phyloP scores from a whole-genome alignment of 75 land plant genomes.

The Pseudotsuga menziesii region DNA sequence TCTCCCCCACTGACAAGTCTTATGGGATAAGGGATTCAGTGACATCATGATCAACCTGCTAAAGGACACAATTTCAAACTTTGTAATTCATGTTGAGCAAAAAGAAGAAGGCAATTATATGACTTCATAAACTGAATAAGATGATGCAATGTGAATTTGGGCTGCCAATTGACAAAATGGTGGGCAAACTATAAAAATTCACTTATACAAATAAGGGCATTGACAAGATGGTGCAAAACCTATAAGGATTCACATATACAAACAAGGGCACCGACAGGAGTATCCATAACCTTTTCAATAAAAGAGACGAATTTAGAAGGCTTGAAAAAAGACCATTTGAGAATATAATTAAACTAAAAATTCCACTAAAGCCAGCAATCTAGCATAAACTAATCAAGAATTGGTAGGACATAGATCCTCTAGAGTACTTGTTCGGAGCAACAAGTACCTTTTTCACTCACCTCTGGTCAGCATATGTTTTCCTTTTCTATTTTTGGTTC shows the following conservation, averaged over 20 bases:
- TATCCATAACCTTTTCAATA: no score
- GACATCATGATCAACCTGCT: constrained; percentile 7
- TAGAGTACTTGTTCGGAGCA: no score
- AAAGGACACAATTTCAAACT: neutral
- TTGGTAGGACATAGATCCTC: no score
- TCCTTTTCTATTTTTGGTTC: neutral
- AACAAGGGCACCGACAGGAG: no score
- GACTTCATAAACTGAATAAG: neutral
- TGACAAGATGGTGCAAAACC: no score
- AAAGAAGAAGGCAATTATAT: neutral
- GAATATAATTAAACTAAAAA: no score
- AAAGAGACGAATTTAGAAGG: no score
- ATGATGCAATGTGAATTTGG: neutral
- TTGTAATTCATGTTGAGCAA: constrained; percentile 1
- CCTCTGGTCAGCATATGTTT: neutral
- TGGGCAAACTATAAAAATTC: no score
- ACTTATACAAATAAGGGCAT: no score
- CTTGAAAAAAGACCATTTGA: no score
- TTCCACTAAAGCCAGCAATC: neutral
- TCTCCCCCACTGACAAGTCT: neutral
- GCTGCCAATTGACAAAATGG: neutral
- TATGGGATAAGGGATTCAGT: constrained; percentile 2
- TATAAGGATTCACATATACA: no score
- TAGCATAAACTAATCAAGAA: neutral
- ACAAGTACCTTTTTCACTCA: neutral